Evolutionary conservation across 805 yeast species (phyloP).

Genomic region (Nakazawaea siamensis): DNA sequence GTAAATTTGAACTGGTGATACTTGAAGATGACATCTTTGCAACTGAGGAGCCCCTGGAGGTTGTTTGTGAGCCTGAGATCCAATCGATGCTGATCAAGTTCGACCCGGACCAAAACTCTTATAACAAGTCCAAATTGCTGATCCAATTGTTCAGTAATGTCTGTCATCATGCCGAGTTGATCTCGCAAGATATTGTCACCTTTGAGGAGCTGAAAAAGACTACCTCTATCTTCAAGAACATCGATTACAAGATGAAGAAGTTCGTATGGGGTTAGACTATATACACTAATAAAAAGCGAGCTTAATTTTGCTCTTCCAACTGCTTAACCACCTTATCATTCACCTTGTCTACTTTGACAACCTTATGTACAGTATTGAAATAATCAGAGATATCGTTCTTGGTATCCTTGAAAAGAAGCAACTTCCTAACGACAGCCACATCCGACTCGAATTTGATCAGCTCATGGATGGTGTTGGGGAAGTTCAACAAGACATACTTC

Average conservation of each 20-base stretch:
- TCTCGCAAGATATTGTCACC: slow-evolving; percentile 24
- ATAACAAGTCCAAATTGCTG: slow-evolving; percentile 12
- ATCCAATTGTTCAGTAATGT: slow-evolving; percentile 14
- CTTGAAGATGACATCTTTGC: not conserved
- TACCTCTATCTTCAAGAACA: slow-evolving; percentile 23
- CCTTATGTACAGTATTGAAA: slow-evolving; percentile 59
- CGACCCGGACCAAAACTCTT: slow-evolving; percentile 10
- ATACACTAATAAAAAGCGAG: not conserved
- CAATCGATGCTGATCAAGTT: slow-evolving; percentile 13
- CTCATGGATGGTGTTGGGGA: slow-evolving; percentile 55
- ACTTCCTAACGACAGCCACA: slow-evolving; percentile 37
- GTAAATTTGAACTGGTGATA: slow-evolving; percentile 1
- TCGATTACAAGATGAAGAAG: slow-evolving; percentile 28
- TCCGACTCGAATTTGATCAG: slow-evolving; percentile 71
- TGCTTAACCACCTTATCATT: not conserved
- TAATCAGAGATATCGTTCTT: slow-evolving; percentile 45
- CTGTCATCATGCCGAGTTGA: slow-evolving; percentile 17
- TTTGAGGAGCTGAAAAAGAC: slow-evolving; percentile 26
- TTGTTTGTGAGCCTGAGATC: not conserved
- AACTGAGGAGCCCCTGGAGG: not conserved
- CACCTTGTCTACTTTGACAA: slow-evolving; percentile 10
- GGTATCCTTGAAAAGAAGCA: slow-evolving; percentile 26
- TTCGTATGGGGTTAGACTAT: slow-evolving; percentile 27
- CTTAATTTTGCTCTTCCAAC: not conserved
- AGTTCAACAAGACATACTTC: slow-evolving; percentile 46